These are phyloP conservation scores for Hypomyces rosellus DNA, from an alignment of 2,329 filamentous ascomycete species.

Conservation along the genomic window DNA sequence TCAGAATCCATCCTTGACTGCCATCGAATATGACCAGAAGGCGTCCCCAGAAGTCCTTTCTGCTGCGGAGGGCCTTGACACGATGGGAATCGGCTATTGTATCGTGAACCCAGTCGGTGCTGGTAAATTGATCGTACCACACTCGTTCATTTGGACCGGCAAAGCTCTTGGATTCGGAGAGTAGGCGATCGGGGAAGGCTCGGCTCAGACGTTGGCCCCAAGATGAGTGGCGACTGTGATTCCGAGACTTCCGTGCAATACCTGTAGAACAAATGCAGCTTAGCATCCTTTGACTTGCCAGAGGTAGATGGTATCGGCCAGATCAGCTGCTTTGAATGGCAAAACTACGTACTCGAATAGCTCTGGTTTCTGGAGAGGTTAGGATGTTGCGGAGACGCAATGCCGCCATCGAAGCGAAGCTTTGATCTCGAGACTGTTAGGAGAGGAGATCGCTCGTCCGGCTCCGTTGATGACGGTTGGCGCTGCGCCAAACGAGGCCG, in stretches of 20 bases:
- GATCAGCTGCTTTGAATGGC: too few species aligned
- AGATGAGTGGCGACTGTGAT: constrained; percentile 53
- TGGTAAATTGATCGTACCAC: constrained; percentile 98
- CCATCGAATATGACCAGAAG: constrained; percentile 73
- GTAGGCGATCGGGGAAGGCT: constrained; percentile 52
- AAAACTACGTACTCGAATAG: constrained; percentile 31
- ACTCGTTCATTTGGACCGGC: constrained; percentile 76
- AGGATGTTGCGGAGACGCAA: constrained; percentile 22
- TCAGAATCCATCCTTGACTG: constrained; percentile 89
- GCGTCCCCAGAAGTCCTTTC: constrained; percentile 81
- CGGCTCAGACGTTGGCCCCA: constrained; percentile 56
- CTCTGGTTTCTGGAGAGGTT: constrained; percentile 36
- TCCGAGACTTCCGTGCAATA: constrained; percentile 32
- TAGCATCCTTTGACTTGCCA: not conserved
- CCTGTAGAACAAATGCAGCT: constrained; percentile 21
- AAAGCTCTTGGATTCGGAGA: constrained; percentile 59
- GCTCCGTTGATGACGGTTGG: constrained; percentile 23
- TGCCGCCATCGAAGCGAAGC: constrained; percentile 34
- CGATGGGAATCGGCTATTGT: constrained; percentile 91
- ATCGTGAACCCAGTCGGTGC: constrained; percentile 97
- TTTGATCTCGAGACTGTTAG: constrained; percentile 33
- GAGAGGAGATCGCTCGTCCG: constrained; percentile 41
- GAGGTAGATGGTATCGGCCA: too few species aligned
- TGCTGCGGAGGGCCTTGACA: constrained; percentile 71
- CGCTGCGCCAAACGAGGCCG: constrained; percentile 21